Conservation (phyloP, 768 basidiomycete species). For the Mycena galopus region DNA sequence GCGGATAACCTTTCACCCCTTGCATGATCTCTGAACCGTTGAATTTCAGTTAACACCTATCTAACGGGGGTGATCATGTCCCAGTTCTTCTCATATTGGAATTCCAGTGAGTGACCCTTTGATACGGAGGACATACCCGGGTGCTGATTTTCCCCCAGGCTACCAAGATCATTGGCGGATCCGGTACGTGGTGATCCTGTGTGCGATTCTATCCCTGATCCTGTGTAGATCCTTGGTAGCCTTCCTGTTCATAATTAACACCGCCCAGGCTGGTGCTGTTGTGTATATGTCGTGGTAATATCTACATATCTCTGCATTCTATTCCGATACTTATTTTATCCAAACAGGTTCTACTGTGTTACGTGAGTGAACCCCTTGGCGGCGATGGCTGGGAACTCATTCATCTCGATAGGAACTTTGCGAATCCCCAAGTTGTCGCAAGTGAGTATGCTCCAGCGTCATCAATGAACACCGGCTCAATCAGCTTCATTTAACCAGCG, state of each 20-base stretch:
- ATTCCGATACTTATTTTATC: background rate
- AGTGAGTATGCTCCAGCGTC: background rate
- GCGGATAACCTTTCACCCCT: background rate
- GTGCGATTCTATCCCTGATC: background rate
- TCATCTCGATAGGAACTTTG: background rate
- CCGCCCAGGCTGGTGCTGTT: background rate
- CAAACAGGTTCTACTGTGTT: conserved; percentile 2
- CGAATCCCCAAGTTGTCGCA: background rate
- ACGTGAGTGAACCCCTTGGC: background rate
- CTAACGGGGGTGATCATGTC: conserved; percentile 3
- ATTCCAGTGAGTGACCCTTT: background rate
- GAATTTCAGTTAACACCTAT: background rate
- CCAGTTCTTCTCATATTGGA: conserved; percentile 23
- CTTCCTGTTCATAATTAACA: background rate
- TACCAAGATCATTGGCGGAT: conserved; percentile 3
- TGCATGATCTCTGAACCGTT: background rate
- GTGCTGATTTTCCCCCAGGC: background rate
- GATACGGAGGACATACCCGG: too few relatives aligned
- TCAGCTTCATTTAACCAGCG: background rate
- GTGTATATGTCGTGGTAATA: background rate
- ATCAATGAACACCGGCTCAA: background rate
- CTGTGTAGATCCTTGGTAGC: background rate
- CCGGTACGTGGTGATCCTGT: background rate
- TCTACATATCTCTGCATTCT: background rate
- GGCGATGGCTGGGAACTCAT: background rate